A percentile compares a stretch with the other conserved stretches of the same genome.
Conservation (phyloP, 352 stramenopile genomes). For the Thalassiosira mediterranea region DNA sequence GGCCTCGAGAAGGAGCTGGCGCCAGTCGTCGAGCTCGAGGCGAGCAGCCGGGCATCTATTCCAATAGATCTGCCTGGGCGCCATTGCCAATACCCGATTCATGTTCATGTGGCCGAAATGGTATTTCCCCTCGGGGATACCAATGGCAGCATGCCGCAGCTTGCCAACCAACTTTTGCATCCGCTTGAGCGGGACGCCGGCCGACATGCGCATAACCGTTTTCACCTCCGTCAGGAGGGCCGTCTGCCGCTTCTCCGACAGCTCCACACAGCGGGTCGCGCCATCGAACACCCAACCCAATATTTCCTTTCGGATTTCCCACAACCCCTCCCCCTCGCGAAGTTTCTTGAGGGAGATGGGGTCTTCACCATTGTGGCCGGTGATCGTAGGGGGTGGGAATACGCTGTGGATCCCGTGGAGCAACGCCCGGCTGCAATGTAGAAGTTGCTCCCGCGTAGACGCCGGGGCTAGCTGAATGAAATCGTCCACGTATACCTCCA, state of each 20-base stretch:
- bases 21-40: not conserved
- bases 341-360: not conserved
- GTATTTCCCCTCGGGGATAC: slow-evolving; percentile 1
- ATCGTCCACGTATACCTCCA: slow-evolving; percentile 39
- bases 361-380: not conserved
- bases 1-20: not conserved
- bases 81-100: not conserved
- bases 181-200: not conserved
- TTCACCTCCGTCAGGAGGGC: not conserved
- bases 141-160: slow-evolving; percentile 1
- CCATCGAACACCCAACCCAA: not conserved
- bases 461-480: slow-evolving; percentile 15
- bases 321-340: not conserved
- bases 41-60: not conserved
- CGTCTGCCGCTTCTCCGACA: not conserved
- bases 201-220: not conserved
- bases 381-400: slow-evolving; percentile 1
- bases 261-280: not conserved
- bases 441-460: slow-evolving; percentile 1
- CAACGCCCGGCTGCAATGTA: slow-evolving; percentile 13
- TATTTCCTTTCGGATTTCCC: not conserved
- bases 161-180: slow-evolving; percentile 12
- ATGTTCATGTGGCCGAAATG: not conserved
- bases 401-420: slow-evolving; percentile 25
- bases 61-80: not conserved